phyloP scores from a whole-genome alignment of 2,329 filamentous ascomycete species.

The Colletotrichum costaricense region DNA sequence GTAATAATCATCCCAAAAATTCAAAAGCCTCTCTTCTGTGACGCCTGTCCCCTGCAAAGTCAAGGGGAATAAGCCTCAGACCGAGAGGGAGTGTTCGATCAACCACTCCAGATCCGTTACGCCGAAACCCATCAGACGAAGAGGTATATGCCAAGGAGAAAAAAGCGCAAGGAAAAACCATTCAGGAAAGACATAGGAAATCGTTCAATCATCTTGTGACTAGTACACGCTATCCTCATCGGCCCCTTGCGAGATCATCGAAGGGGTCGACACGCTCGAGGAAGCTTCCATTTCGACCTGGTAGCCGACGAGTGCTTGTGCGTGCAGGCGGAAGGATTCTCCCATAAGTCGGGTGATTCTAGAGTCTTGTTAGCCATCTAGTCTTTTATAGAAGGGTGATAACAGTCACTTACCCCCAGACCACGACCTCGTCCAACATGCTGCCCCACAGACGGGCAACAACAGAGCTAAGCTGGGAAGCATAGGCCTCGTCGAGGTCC shows the following conservation, averaged over 20 bases:
- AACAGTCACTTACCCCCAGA: conserved; percentile 91
- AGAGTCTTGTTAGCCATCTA: conserved; percentile 37
- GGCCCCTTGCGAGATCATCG: conserved; percentile 77
- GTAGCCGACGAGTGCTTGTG: conserved; percentile 93
- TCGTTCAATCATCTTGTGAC: conserved; percentile 63
- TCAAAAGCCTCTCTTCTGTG: conserved; percentile 25
- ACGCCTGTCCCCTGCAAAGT: conserved; percentile 24
- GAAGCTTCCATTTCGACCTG: conserved; percentile 84
- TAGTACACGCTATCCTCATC: conserved; percentile 80
- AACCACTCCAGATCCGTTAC: conserved; percentile 31
- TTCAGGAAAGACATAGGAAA: conserved; percentile 55
- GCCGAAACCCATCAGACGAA: conserved; percentile 41
- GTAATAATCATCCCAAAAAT: conserved; percentile 4
- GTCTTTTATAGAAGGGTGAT: not conserved
- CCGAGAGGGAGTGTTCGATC: conserved; percentile 22
- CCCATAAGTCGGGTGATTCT: conserved; percentile 96
- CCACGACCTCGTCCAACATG: conserved; percentile 98
- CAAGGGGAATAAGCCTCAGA: conserved; percentile 26
- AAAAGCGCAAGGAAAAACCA: conserved; percentile 41
- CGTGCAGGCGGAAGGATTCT: conserved; percentile 96
- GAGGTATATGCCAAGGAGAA: conserved; percentile 60
- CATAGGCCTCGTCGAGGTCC: conserved; percentile 85
- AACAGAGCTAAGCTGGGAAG: conserved; percentile 89
- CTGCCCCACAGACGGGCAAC: conserved; percentile 96
- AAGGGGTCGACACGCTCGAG: conserved; percentile 76